Evolutionary conservation across 345 rosid genomes (phyloP).

Genomic region (Cardiospermum halicacabum): DNA sequence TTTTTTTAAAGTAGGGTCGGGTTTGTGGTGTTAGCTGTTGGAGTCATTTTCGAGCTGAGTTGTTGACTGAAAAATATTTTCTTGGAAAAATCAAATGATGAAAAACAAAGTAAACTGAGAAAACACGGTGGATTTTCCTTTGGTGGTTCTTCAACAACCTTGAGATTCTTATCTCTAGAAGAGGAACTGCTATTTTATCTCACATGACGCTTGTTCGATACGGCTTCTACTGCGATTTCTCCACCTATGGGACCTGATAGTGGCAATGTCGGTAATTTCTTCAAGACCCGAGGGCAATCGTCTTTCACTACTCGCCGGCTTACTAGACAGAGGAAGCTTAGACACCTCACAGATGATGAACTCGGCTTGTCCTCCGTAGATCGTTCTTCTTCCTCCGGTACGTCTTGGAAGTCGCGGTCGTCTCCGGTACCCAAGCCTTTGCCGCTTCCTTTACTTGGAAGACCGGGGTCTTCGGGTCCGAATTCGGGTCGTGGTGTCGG

Average conservation of each 20-base stretch:
- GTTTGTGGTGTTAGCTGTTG: too few species aligned
- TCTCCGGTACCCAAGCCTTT: slow-evolving; percentile 47
- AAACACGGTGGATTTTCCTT: slow-evolving; percentile 22
- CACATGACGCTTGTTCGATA: slow-evolving; percentile 18
- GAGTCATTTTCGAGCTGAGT: slow-evolving; percentile 7
- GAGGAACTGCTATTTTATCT: neutral
- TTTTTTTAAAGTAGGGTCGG: neutral
- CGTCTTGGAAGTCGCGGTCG: slow-evolving; percentile 19
- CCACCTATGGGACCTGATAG: neutral
- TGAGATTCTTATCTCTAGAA: neutral
- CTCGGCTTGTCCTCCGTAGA: slow-evolving; percentile 24
- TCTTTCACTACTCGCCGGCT: slow-evolving; percentile 25
- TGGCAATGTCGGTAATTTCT: slow-evolving; percentile 5
- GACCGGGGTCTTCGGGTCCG: slow-evolving; percentile 15
- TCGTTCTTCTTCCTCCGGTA: slow-evolving; percentile 22
- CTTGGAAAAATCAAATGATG: neutral
- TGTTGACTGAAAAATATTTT: slow-evolving; percentile 5
- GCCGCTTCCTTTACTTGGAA: slow-evolving; percentile 42
- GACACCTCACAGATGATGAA: slow-evolving; percentile 41
- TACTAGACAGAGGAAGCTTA: slow-evolving; percentile 47
- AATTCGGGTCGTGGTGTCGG: slow-evolving; percentile 12
- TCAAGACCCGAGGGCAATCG: slow-evolving; percentile 14
- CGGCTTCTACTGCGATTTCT: neutral
- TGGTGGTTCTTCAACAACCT: neutral
- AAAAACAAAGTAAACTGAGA: slow-evolving; percentile 22